Percentiles rank a stretch among this genome's conserved stretches.
Evolutionary conservation across 2,329 filamentous ascomycete species (phyloP).

Genomic region (Aaosphaeria pasadenensis): DNA sequence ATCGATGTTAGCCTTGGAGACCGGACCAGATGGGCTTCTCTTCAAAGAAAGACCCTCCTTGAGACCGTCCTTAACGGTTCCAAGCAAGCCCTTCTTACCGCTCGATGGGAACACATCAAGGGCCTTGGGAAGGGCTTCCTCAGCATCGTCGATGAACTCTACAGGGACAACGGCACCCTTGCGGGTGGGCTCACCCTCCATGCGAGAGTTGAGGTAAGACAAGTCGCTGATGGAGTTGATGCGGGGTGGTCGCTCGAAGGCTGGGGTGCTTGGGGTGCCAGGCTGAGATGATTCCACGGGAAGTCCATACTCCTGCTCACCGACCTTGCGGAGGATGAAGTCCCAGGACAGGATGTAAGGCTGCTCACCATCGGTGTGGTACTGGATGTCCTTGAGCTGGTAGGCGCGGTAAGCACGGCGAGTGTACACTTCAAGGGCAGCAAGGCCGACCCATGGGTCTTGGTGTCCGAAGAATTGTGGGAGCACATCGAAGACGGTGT

Average conservation of each 20-base stretch:
- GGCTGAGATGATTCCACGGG: constrained; percentile 76
- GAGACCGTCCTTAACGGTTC: constrained; percentile 30
- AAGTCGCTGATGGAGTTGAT: constrained; percentile 96
- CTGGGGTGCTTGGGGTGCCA: constrained; percentile 67
- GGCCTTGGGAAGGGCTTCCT: constrained; percentile 80
- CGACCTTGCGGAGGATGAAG: constrained; percentile 90
- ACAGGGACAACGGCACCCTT: constrained; percentile 95
- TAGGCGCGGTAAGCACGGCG: constrained; percentile 97
- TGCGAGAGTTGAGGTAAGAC: constrained; percentile 76
- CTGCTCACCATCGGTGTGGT: constrained; percentile 73
- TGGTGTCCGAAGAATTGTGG: constrained; percentile 93
- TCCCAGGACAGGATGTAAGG: constrained; percentile 89
- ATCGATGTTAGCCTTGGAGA: constrained; percentile 54
- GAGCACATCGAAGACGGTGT: constrained; percentile 95
- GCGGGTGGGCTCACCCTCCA: constrained; percentile 70
- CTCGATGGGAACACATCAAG: constrained; percentile 74
- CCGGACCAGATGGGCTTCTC: constrained; percentile 55
- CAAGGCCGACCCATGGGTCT: constrained; percentile 90
- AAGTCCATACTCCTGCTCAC: constrained; percentile 84
- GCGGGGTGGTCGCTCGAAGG: constrained; percentile 64
- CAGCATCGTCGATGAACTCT: constrained; percentile 88
- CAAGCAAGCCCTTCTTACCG: constrained; percentile 47
- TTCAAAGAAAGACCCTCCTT: constrained; percentile 56
- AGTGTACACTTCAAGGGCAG: constrained; percentile 92
- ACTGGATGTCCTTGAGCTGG: constrained; percentile 82